Percentiles rank a stretch among this genome's conserved stretches.
phyloP scores from a whole-genome alignment of 345 rosid genomes.

The Eucalyptus decipiens region DNA sequence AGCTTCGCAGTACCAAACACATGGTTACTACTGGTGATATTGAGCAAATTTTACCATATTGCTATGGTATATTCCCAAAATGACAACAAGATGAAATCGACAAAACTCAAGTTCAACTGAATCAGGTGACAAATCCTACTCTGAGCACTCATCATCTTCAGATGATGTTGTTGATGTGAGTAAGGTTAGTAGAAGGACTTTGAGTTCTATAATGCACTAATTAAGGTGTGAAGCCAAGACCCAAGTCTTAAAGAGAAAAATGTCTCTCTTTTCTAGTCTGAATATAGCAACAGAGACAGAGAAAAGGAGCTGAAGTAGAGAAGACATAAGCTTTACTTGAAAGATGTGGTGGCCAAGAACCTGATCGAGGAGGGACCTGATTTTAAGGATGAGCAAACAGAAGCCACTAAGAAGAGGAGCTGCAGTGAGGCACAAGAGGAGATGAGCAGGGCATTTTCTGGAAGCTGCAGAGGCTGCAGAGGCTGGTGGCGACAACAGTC shows the following conservation, averaged over 20 bases:
- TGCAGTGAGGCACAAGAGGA: slow-evolving; percentile 54
- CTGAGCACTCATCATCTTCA: background rate
- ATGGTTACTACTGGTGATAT: background rate
- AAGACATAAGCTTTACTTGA: slow-evolving; percentile 36
- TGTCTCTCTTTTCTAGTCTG: slow-evolving; percentile 29
- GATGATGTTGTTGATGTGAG: slow-evolving; percentile 5
- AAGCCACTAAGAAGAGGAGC: slow-evolving; percentile 1
- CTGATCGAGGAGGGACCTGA: slow-evolving; percentile 69
- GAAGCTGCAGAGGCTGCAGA: slow-evolving; percentile 37
- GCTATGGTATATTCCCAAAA: background rate
- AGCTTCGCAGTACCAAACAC: background rate
- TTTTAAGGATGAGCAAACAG: slow-evolving; percentile 15
- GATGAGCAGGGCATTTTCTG: slow-evolving; percentile 27
- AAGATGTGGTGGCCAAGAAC: slow-evolving; percentile 58
- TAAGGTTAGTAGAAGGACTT: slow-evolving; percentile 13
- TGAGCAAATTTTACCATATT: background rate
- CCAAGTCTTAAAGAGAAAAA: slow-evolving; percentile 26
- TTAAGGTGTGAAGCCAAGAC: slow-evolving; percentile 38
- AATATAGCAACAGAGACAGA: slow-evolving; percentile 4
- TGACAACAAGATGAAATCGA: background rate
- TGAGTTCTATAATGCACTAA: slow-evolving; percentile 25
- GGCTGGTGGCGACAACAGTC: slow-evolving; percentile 14
- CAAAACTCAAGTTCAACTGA: background rate
- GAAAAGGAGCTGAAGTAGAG: slow-evolving; percentile 10
- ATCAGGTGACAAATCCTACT: background rate